Base-by-base conservation (phyloP, 176 grass and related monocot species). In the Carex kokanica region DNA sequence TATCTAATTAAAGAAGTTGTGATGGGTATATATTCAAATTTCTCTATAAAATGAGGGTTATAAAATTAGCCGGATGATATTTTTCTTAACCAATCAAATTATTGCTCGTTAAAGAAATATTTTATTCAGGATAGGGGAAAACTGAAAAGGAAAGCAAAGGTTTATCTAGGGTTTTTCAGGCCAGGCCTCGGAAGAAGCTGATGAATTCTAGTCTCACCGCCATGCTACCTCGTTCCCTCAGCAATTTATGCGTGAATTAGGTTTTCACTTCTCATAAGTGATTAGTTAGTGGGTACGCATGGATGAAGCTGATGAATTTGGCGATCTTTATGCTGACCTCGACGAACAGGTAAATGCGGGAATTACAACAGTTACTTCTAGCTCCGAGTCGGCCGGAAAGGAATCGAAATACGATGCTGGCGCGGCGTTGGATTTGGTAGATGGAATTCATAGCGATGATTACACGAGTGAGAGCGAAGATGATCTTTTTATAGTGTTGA, bases 281-380 rank as follows among this genome's bases (percentile, higher is more conserved):
- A 12, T 11, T 27, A 32, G 21, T 65, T 32, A 5, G 1, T 65
- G 15, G 62, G 29, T 27, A 65, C 15, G 3, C 29, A 67, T 67
- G 64, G 64, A 67, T 67, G 64, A 67, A 16, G 79, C 64, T 3
- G 93, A 85, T 1, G 93, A 93, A 68, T 83, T 88, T 72, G 94
- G 83, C 16, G 85, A 91, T 32, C 94, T 97, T 55, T 97, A 97
- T 56, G 94, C 81, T 10, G 94, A 88, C 74, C 91, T 97, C 87
- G 91, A 88, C 13, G 87, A 91, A 72, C 89, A 88, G 56, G 87
- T 93, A 17, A 83, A 75, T 15, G 91, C 71, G 1, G 85, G 83
- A 12, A 84, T 91, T 5, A 88, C 90, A 14, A 36, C 79, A 21
- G 60, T 73, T 0, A 78, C 84, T 82, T 85, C 88, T 83, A 90